A percentile compares a stretch with the other conserved stretches of the same genome.
phyloP scores from a whole-genome alignment of 1,284 basidiomycete species.

The Pyrrhoderma lamaoense region DNA sequence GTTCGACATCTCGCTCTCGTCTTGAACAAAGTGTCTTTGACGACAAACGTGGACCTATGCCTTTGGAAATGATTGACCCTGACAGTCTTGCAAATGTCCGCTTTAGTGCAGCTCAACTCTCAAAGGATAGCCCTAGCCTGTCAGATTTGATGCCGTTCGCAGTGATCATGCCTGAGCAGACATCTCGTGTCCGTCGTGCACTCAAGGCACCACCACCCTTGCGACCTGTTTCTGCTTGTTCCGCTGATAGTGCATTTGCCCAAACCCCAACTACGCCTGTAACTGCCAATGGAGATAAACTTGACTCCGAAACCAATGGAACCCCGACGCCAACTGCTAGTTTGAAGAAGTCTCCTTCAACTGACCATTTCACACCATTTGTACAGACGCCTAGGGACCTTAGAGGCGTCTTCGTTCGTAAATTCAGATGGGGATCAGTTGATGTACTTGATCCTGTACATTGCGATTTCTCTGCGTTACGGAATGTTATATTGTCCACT shows the following conservation, averaged over 20 bases:
- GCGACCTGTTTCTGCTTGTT: slow-evolving; percentile 19
- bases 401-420: slow-evolving; percentile 63
- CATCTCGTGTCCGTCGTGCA: slow-evolving; percentile 29
- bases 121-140: slow-evolving; percentile 5
- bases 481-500: slow-evolving; percentile 70
- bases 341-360: slow-evolving; percentile 22
- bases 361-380: slow-evolving; percentile 28
- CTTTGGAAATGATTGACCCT: slow-evolving; percentile 48
- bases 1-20: slow-evolving; percentile 65
- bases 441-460: slow-evolving; percentile 77
- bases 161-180: slow-evolving; percentile 62
- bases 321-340: slow-evolving; percentile 20
- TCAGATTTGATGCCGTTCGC: slow-evolving; percentile 55
- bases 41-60: slow-evolving; percentile 40
- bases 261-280: slow-evolving; percentile 2
- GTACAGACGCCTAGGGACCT: slow-evolving; percentile 54
- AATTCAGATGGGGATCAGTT: slow-evolving; percentile 75
- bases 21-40: slow-evolving; percentile 53
- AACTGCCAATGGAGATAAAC: slow-evolving; percentile 5
- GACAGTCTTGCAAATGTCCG: slow-evolving; percentile 67
- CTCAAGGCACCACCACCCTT: slow-evolving; percentile 19
- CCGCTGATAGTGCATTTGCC: slow-evolving; percentile 11
- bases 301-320: slow-evolving; percentile 22
- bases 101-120: slow-evolving; percentile 62
- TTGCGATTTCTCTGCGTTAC: slow-evolving; percentile 75